Evolutionary conservation across 345 rosid genomes (phyloP).

Genomic region (Draba incana): DNA sequence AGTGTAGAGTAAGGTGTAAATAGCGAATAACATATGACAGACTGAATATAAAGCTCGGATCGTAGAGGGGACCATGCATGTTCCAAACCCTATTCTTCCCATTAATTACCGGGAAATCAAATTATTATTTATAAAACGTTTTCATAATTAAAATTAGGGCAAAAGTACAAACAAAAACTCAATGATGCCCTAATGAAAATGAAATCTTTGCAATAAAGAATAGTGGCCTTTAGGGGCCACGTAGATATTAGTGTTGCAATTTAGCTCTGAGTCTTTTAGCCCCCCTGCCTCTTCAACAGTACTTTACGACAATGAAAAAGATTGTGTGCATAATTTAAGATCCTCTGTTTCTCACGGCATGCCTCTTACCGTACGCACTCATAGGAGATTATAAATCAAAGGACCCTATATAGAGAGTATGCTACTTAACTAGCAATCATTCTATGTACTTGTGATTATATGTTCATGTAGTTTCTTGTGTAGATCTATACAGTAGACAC

Average conservation of each 20-base stretch:
- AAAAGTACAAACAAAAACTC: constrained; percentile 37
- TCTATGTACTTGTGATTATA: background rate
- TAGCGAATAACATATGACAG: constrained; percentile 44
- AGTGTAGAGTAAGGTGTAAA: constrained; percentile 40
- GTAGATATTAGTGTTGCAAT: constrained; percentile 35
- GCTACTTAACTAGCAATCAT: constrained; percentile 4
- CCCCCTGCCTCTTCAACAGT: constrained; percentile 36
- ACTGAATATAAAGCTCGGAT: constrained; percentile 47
- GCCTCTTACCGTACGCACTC: constrained; percentile 32
- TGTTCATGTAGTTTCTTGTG: constrained; percentile 22
- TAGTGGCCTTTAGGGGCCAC: constrained; percentile 40
- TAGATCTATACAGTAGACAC: background rate
- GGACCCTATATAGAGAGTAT: background rate
- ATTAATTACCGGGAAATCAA: constrained; percentile 26
- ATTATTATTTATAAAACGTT: background rate
- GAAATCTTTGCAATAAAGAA: constrained; percentile 37
- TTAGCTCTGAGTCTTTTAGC: constrained; percentile 27
- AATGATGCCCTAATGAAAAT: constrained; percentile 45
- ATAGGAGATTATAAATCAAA: constrained; percentile 31
- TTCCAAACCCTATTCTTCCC: constrained; percentile 30
- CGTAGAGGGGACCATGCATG: constrained; percentile 40
- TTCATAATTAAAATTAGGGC: constrained; percentile 43
- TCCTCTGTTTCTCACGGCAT: constrained; percentile 42
- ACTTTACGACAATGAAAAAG: constrained; percentile 39
- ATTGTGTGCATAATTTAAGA: constrained; percentile 36